Evolutionary conservation across 805 yeast species (phyloP), one percentile per base, ranked within the genome.

Genomic region (Candida endomychidarum): DNA sequence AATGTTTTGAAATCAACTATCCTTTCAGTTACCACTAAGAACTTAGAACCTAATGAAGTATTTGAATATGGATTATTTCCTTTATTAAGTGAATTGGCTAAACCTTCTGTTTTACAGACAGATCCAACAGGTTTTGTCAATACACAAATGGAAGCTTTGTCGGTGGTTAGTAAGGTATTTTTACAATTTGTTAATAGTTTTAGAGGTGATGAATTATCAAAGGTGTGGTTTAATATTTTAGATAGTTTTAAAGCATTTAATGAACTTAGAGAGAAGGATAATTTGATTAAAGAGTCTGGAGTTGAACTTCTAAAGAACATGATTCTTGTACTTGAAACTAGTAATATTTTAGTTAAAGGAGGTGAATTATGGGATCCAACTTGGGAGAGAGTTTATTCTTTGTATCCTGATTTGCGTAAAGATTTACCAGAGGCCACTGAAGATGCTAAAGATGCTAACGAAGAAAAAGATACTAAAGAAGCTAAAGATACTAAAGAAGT

Each of bases 21-120:
- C 8, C 60, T 81, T 9, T 65, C 80, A 3, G 52, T 26, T 40
- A 60, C 68, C 8, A 51, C 58, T 12, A 51, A 59, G 12, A 65
- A 62, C 2, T 57, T 76, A 5, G 65, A 77, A 0, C 74, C 82
- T 0, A 61, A 64, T 18, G 82, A 78, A 6, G 52, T 86, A 3
- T 81, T 89, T 46, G 89, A 84, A 32, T 74, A 74, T 28, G 91
- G 90, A 1, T 67, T 91, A 25, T 75, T 88, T 55, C 89, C 96
- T 10, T 67, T 87, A 35, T 64, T 87, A 23, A 70, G 76, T 18
- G 86, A 81, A 45, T 69, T 86, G 22, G 69, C 83, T 40, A 80
- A 80, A 47, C 82, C 83, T 0, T 89, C 83, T 26, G 73, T 70
- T 1, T 43, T 70, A 22, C 64, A 58, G 40, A 80, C 84, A 1